These are phyloP conservation scores for Cercospora berteroae DNA, from an alignment of 2,329 filamentous ascomycete genomes.

Conservation along the genomic window DNA sequence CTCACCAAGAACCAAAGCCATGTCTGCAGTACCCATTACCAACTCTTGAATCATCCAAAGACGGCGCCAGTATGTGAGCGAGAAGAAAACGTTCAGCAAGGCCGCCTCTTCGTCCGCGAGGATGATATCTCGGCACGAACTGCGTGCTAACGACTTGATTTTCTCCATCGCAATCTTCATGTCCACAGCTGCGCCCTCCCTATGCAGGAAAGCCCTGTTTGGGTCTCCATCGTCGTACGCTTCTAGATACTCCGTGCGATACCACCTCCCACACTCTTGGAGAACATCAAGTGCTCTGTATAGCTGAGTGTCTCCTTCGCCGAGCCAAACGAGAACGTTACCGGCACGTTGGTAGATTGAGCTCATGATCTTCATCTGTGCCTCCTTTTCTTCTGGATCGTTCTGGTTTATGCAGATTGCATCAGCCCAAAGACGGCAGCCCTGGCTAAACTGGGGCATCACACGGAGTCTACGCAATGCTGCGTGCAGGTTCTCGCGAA, in stretches of 20 bases:
- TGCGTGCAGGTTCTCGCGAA: neutral
- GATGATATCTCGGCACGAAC: neutral
- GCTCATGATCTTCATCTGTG: neutral
- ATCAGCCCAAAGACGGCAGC: neutral
- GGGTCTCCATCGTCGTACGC: neutral
- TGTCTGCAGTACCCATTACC: neutral
- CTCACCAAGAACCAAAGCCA: neutral
- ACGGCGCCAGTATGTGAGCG: neutral
- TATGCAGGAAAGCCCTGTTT: neutral
- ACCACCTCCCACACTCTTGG: neutral
- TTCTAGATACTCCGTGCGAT: neutral
- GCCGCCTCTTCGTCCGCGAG: neutral
- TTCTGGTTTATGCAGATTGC: neutral
- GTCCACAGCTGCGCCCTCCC: neutral
- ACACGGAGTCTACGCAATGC: neutral
- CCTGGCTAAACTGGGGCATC: neutral
- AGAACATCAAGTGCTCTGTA: neutral
- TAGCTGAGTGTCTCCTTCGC: neutral
- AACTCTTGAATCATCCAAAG: neutral
- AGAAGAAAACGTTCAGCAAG: neutral
- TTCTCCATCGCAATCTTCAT: neutral
- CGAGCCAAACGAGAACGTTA: neutral
- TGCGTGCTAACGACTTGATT: neutral
- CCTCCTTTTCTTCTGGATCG: neutral
- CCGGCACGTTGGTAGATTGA: neutral